phyloP scores from a whole-genome alignment of 2,329 filamentous ascomycete genomes.

The Magnaporthales sp. region DNA sequence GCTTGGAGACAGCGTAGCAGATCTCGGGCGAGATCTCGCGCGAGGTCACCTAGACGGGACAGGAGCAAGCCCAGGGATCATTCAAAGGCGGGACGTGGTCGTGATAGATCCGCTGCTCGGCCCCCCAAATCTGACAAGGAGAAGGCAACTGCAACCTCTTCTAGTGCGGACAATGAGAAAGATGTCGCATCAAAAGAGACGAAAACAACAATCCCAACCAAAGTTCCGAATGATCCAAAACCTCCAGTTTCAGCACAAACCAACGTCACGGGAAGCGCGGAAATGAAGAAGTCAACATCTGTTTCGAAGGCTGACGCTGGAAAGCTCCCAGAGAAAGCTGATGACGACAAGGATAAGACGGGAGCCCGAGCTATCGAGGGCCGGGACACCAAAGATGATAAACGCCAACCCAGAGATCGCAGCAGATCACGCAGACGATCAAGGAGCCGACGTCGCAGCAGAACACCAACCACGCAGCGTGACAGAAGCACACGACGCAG shows the following conservation, averaged over 20 bases:
- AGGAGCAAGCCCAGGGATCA: constrained; percentile 18
- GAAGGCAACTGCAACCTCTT: not conserved
- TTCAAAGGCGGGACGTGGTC: constrained; percentile 15
- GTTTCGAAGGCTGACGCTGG: not conserved
- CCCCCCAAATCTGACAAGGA: constrained; percentile 8
- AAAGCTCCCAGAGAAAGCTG: not conserved
- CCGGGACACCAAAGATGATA: not conserved
- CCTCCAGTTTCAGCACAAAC: not conserved
- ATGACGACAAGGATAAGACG: not conserved
- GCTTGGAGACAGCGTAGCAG: constrained; percentile 20
- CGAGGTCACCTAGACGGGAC: constrained; percentile 17
- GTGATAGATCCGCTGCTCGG: constrained; percentile 18
- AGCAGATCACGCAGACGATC: constrained; percentile 1
- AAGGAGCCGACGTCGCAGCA: constrained; percentile 27
- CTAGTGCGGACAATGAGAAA: not conserved
- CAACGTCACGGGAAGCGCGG: not conserved
- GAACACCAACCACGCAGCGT: constrained; percentile 24
- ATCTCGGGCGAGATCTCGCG: constrained; percentile 19
- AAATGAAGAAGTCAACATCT: not conserved
- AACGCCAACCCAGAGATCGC: not conserved
- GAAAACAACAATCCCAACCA: not conserved
- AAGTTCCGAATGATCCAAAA: not conserved
- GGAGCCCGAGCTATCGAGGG: not conserved
- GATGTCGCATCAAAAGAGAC: not conserved
- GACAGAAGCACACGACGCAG: constrained; percentile 23